Evolutionary conservation across 73 alveolate genomes (phyloP), one percentile per base, ranked within the genome.

Genomic region (Uronychia binucleata): DNA sequence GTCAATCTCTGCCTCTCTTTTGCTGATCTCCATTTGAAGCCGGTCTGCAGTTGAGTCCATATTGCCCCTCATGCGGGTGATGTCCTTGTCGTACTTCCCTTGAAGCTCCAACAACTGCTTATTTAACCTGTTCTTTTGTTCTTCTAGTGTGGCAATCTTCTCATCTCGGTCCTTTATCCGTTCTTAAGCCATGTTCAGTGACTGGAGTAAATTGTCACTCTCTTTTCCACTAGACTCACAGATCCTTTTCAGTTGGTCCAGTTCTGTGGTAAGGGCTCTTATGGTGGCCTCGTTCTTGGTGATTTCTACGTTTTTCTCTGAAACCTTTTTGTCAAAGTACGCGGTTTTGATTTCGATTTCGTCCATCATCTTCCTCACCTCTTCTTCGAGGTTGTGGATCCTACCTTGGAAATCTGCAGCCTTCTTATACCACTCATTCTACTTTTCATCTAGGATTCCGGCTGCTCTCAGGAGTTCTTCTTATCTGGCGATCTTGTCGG

Each of bases 111-210:
- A 5, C 19, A 46, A 46, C 19, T 46, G 5, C 19, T 46, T 46
- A 46, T 46, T 46, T 11, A 46, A 19, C n/a, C 19, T 19, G 5
- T 46, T 5, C n/a, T 82, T 78, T 58, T 88, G 34, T 11, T 75
- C 87, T 76, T 88, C 32, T 25, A 88, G 57, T 19, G 11, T 27
- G 13, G 35, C 82, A 27, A 88, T 81, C 79, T 88, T 88, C 67
- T 46, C 67, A 46, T 19, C 19, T 19, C 19, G 5, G 67, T 46
- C n/a, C 5, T 5, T 19, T 11, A 46, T 46, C 67, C 5, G 5
- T 5, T 46, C 67, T 19, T 46, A 46, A 11, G 67, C 67, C 5
- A 46, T 11, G 5, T 46, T 46, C n/a, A 46, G 67, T 46, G 5
- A 5, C 67, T 46, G n/a, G 19, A 46, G 67, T 11, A 46, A 19